These are phyloP conservation scores for Volvox africanus DNA, from an alignment of 139 green algal species.

Conservation along the genomic window DNA sequence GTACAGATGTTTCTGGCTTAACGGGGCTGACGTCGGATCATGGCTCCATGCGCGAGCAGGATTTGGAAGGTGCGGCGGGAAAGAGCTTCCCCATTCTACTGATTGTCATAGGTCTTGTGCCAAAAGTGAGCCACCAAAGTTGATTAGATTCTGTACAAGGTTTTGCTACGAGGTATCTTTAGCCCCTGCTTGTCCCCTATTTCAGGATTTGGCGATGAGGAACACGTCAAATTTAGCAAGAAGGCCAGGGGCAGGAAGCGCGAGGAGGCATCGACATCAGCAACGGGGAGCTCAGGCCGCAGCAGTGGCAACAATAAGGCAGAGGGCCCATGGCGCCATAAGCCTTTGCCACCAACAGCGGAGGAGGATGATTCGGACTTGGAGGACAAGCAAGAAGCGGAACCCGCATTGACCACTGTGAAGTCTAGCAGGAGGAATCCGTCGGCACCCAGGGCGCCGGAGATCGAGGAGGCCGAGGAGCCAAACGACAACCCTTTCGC, in stretches of 20 bases:
- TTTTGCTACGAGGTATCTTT: neutral
- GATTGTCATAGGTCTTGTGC: too few species aligned
- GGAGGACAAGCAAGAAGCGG: neutral
- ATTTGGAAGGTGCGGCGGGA: slow-evolving; percentile 54
- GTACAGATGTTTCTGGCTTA: slow-evolving; percentile 68
- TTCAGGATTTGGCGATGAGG: slow-evolving; percentile 51
- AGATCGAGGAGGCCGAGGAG: neutral
- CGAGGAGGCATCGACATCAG: neutral
- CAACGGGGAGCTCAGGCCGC: neutral
- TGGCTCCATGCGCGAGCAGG: slow-evolving; percentile 52
- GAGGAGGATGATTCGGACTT: slow-evolving; percentile 36
- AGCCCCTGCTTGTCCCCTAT: neutral
- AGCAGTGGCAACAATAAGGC: neutral
- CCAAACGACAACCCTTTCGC: slow-evolving; percentile 19
- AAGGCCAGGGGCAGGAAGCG: neutral
- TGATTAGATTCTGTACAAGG: too few species aligned
- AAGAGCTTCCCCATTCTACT: too few species aligned
- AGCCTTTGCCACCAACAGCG: slow-evolving; percentile 31
- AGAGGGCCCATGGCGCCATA: neutral
- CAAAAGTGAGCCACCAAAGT: too few species aligned
- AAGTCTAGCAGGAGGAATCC: slow-evolving; percentile 2
- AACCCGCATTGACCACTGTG: neutral
- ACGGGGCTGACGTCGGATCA: slow-evolving; percentile 60
- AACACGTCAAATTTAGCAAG: slow-evolving; percentile 19
- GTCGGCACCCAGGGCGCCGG: neutral